Conservation (phyloP, 2,329 filamentous ascomycete genomes). For the Ceratocystis harringtonii region DNA sequence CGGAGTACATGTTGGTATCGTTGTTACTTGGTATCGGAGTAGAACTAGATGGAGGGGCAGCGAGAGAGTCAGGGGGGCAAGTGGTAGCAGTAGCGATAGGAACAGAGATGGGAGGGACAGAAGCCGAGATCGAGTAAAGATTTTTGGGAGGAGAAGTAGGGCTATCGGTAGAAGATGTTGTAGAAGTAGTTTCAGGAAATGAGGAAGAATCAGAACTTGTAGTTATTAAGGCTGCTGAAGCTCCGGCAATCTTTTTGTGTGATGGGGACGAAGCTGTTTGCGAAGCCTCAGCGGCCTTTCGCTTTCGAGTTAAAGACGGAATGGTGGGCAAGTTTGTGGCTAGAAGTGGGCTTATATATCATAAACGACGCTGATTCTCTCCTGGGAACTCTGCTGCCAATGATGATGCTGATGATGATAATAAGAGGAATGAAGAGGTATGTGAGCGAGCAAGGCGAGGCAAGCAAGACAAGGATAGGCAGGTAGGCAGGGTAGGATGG, state of each 20-base stretch:
- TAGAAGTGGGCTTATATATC: neutral
- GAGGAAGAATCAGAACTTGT: conserved; percentile 35
- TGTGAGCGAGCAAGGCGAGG: neutral
- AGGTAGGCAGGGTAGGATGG: neutral
- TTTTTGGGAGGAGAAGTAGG: neutral
- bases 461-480: neutral
- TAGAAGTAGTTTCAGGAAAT: conserved; percentile 36
- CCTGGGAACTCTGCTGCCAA: neutral
- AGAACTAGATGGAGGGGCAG: conserved; percentile 28
- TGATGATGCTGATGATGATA: neutral
- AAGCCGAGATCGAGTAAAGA: neutral
- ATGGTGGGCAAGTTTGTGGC: conserved; percentile 28
- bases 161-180: conserved; percentile 2
- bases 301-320: conserved; percentile 44
- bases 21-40: conserved; percentile 23
- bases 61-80: conserved; percentile 36
- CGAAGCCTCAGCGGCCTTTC: conserved; percentile 50
- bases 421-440: too few species aligned
- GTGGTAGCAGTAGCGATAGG: conserved; percentile 24
- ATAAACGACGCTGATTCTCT: neutral
- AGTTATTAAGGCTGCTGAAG: conserved; percentile 33
- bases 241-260: conserved; percentile 35
- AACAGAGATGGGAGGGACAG: neutral
- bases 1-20: conserved; percentile 66
- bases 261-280: conserved; percentile 30